These are phyloP conservation scores for Iberis pinnata DNA, from an alignment of 345 rosid species.

Conservation along the genomic window DNA sequence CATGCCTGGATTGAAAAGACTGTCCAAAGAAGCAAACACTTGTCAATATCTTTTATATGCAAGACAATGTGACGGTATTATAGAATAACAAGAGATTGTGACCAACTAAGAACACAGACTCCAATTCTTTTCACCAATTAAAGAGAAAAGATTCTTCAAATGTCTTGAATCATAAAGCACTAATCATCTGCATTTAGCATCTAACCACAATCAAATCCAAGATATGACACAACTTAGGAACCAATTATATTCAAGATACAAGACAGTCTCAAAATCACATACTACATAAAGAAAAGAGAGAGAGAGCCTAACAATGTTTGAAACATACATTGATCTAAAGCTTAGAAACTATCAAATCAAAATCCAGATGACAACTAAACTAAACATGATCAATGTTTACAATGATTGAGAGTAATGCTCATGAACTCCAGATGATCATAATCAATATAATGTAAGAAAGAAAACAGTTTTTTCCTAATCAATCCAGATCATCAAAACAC, in stretches of 20 bases:
- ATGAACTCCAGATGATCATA: not conserved
- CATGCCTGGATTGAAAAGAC: constrained; percentile 86
- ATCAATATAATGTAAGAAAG: not conserved
- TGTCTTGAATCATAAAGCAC: not conserved
- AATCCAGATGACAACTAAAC: no score
- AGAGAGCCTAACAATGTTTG: not conserved
- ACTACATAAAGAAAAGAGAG: not conserved
- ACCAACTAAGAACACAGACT: no score
- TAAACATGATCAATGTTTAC: no score
- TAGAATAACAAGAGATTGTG: no score
- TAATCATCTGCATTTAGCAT: not conserved
- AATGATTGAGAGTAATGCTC: no score
- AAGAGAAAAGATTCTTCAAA: no score
- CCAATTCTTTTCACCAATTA: no score
- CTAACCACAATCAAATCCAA: constrained; percentile 6
- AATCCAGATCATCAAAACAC: constrained; percentile 7
- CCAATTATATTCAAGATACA: not conserved
- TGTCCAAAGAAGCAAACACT: constrained; percentile 17
- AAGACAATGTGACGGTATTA: no score
- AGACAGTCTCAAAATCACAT: constrained; percentile 2
- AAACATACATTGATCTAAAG: constrained; percentile 16
- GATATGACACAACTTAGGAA: not conserved
- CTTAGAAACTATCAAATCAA: no score
- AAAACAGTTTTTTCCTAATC: no score
- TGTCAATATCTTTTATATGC: not conserved